phyloP scores from a whole-genome alignment of 306 rosid species.

The Inga leiocalycina region DNA sequence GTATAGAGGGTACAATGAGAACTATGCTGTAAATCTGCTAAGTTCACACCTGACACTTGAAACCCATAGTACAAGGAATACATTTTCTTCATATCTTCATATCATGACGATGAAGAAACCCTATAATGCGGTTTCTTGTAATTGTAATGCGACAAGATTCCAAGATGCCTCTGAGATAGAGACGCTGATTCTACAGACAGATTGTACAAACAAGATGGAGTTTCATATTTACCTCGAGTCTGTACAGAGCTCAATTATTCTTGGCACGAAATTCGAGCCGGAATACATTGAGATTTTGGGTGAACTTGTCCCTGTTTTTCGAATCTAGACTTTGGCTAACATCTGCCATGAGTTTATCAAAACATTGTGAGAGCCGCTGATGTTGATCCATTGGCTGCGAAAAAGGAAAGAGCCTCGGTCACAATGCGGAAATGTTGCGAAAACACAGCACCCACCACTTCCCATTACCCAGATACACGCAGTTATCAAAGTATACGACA shows the following conservation, averaged over 20 bases:
- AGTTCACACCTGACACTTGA: conserved; percentile 34
- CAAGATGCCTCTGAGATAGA: conserved; percentile 31
- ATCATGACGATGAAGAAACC: conserved; percentile 31
- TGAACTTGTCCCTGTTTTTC: conserved; percentile 58
- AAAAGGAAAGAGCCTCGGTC: conserved; percentile 23
- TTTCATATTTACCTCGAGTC: conserved; percentile 16
- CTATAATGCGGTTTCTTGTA: conserved; percentile 32
- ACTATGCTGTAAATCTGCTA: conserved; percentile 32
- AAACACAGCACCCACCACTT: background rate
- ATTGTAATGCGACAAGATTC: conserved; percentile 33
- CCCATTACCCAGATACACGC: background rate
- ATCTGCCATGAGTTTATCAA: conserved; percentile 57
- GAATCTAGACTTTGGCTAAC: conserved; percentile 52
- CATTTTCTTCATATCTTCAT: conserved; percentile 34
- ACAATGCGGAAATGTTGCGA: background rate
- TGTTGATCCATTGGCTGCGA: conserved; percentile 56
- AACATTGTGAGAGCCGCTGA: conserved; percentile 53
- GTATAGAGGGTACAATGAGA: conserved; percentile 19
- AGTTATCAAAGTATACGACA: background rate
- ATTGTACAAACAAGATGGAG: conserved; percentile 33
- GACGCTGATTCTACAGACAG: conserved; percentile 34
- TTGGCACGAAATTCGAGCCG: conserved; percentile 57
- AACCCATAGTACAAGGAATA: conserved; percentile 43
- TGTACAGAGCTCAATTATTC: conserved; percentile 35
- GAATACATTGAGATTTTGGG: conserved; percentile 54